Evolutionary conservation across 2,329 filamentous ascomycete genomes (phyloP), one percentile per base, ranked within the genome.

Genomic region (Alternaria dauci): DNA sequence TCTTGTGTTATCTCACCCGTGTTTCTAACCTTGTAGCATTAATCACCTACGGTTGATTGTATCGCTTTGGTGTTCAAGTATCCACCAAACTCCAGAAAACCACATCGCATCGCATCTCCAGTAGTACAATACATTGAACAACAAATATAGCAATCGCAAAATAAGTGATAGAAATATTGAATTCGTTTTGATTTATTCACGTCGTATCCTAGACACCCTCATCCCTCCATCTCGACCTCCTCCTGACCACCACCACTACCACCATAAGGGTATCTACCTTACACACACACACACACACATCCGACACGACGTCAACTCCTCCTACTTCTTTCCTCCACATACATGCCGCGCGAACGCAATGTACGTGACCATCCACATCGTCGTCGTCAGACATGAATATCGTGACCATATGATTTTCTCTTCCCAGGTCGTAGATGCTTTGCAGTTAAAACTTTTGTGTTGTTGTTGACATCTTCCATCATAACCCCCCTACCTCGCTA

Each of bases 271-370:
- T 23, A 23, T 23, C 20, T 23, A 23, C 20, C 20, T 23, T 23
- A 23, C 20, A 23, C 20, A 23, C 20, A 23, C 20, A 23, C 39
- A 9, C 8, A 20, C 38, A 41, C 18, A 11, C 8, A 11, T 11
- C 8, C 8, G 43, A 63, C 62, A 50, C 59, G 56, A 58, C 42
- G 52, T 48, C 34, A 54, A 54, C 46, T 26, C 39, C 55, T 52
- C 55, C 56, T 51, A 16, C 38, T 36, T 47, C 32, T 53, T 26
- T 8, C 9, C 4, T 11, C 9, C 28, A 4, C 28, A 23, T 28
- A 26, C 52, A 36, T 42, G 56, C n/a, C 39, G 39, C 41, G 59
- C 44, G n/a, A 18, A 54, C 32, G 48, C 44, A 48, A 56, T 57
- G 59, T 18, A 48, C 34, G 8, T 36, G 12, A 16, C 14, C 6